Evolutionary conservation across 495 filamentous ascomycete genomes (phyloP).

Genomic region (Penicillium lividum): DNA sequence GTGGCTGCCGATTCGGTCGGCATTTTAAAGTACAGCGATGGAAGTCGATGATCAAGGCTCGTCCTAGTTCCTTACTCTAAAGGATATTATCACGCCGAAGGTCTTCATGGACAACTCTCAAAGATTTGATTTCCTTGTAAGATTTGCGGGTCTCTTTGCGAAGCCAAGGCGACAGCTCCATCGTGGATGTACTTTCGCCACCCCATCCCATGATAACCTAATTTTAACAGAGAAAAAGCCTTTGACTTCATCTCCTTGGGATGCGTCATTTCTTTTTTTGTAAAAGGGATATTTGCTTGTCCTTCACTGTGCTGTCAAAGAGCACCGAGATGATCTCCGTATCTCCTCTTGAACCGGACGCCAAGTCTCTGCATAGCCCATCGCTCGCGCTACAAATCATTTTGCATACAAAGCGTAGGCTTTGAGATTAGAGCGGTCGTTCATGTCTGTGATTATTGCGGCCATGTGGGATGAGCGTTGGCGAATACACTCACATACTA

Average conservation of each 20-base stretch:
- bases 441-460: neutral
- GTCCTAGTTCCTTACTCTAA: no score
- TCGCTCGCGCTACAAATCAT: conserved; percentile 1
- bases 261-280: conserved; percentile 29
- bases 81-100: no score
- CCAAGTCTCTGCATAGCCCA: conserved; percentile 3
- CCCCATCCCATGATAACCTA: no score
- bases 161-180: no score
- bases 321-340: conserved; percentile 21
- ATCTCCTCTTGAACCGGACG: conserved; percentile 15
- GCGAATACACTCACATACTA: neutral
- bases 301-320: conserved; percentile 23
- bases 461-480: conserved; percentile 1
- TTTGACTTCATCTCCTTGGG: conserved; percentile 30
- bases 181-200: no score
- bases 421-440: neutral
- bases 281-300: conserved; percentile 29
- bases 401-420: neutral
- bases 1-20: no score
- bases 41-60: no score
- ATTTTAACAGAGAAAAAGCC: conserved; percentile 27
- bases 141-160: no score
- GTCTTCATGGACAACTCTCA: no score
- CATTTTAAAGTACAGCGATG: no score
- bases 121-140: no score